Percentiles rank a stretch among this genome's conserved stretches.
These are phyloP conservation scores for Verticillium nubilum DNA, from an alignment of 2,329 filamentous ascomycete species.

Conservation along the genomic window DNA sequence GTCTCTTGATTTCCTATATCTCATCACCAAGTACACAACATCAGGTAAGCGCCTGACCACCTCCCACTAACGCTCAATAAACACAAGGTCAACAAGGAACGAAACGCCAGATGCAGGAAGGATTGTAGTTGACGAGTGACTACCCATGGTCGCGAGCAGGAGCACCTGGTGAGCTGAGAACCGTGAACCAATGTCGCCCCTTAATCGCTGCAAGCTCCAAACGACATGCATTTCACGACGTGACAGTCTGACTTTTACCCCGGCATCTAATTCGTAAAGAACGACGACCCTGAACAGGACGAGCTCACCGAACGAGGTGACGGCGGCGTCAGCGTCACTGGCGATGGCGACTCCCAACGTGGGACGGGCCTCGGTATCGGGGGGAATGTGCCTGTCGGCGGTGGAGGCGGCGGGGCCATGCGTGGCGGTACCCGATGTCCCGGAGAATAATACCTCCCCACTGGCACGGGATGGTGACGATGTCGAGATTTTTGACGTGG, in stretches of 20 bases:
- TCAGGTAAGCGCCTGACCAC: no score
- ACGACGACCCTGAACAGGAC: background rate
- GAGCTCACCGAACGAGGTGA: background rate
- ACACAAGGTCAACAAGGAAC: no score
- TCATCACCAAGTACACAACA: no score
- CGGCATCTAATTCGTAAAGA: background rate
- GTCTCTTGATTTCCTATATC: no score
- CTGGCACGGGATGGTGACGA: background rate
- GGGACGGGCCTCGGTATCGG: background rate
- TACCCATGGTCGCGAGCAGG: no score
- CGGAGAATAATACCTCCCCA: background rate
- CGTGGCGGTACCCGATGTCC: background rate
- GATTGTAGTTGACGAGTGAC: no score
- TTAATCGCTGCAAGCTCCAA: background rate
- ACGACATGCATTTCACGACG: background rate
- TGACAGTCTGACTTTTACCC: background rate
- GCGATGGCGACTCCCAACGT: background rate
- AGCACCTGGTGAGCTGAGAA: no score
- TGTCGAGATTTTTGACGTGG: background rate
- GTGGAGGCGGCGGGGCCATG: background rate
- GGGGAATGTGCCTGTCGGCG: background rate
- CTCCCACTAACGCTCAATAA: no score
- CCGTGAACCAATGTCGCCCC: no score
- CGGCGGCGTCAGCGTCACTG: background rate
- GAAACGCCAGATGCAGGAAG: no score